Percentiles rank a stretch among this genome's conserved stretches.
Conservation (phyloP, 805 yeast species). For the Ascoidea asiatica region DNA sequence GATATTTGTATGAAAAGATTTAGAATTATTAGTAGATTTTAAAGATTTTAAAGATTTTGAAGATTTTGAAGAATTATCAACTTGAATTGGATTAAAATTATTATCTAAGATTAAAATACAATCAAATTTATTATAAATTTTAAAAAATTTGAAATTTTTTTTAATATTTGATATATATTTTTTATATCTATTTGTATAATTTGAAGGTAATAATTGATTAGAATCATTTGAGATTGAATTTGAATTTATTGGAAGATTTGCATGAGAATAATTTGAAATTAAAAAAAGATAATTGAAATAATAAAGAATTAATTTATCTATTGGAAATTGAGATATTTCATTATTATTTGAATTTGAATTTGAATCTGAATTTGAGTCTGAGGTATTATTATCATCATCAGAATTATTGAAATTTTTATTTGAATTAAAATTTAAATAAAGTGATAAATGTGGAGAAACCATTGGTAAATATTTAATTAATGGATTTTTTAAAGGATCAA, state of each 20-base stretch:
- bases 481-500: not conserved
- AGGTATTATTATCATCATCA: too few species aligned
- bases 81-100: too few species aligned
- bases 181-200: not conserved
- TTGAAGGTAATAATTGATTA: not conserved
- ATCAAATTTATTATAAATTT: too few species aligned
- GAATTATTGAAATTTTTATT: too few species aligned
- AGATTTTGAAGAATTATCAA: not conserved
- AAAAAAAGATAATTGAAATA: not conserved
- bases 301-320: not conserved
- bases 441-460: not conserved
- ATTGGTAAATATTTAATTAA: not conserved
- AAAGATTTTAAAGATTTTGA: not conserved
- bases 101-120: not conserved
- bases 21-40: too few species aligned
- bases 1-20: too few species aligned
- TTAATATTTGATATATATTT: too few species aligned
- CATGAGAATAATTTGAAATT: not conserved
- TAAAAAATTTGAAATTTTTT: not conserved
- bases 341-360: too few species aligned
- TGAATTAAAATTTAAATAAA: too few species aligned
- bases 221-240: not conserved
- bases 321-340: not conserved
- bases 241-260: not conserved
- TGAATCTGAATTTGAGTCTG: too few species aligned